Percentiles rank a stretch among this genome's conserved stretches.
These are phyloP conservation scores for Metahyphopichia silvanorum DNA, from an alignment of 805 yeast species.

Conservation along the genomic window DNA sequence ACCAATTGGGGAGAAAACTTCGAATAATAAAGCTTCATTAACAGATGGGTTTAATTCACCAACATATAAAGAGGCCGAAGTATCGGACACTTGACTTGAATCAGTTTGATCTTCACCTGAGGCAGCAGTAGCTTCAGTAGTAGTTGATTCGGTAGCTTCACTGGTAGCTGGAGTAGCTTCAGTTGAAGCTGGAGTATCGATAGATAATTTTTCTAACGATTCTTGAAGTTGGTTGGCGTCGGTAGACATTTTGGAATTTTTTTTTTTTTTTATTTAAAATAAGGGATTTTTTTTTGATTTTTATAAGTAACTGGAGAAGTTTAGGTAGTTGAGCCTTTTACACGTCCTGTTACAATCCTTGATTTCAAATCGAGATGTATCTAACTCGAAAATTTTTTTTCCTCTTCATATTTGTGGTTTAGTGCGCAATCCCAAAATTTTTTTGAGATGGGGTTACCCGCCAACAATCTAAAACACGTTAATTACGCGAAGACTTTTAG, in stretches of 20 bases:
- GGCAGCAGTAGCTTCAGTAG: too few relatives aligned
- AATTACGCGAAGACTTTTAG: too few relatives aligned
- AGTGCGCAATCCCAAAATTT: too few relatives aligned
- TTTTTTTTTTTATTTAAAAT: conserved; percentile 10
- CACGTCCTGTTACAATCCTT: too few relatives aligned
- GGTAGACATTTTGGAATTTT: conserved; percentile 16
- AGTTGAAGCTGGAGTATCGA: conserved; percentile 34
- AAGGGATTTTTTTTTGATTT: conserved; percentile 7
- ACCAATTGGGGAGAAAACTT: conserved; percentile 91
- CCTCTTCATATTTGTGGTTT: too few relatives aligned
- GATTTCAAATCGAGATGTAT: too few relatives aligned
- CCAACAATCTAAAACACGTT: too few relatives aligned
- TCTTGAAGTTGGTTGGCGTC: conserved; percentile 46
- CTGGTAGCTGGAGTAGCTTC: conserved; percentile 15
- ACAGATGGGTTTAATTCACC: conserved; percentile 94
- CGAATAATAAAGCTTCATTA: conserved; percentile 91
- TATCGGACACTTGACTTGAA: conserved; percentile 45
- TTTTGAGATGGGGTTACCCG: too few relatives aligned
- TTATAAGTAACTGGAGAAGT: conserved; percentile 4
- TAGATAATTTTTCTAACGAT: conserved; percentile 46
- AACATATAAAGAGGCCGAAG: conserved; percentile 87
- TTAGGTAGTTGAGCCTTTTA: conserved; percentile 5
- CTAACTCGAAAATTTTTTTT: too few relatives aligned
- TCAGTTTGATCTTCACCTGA: conserved; percentile 27
- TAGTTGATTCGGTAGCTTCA: conserved; percentile 20